phyloP scores from a whole-genome alignment of 2,329 filamentous ascomycete species.

The Cytospora mali region DNA sequence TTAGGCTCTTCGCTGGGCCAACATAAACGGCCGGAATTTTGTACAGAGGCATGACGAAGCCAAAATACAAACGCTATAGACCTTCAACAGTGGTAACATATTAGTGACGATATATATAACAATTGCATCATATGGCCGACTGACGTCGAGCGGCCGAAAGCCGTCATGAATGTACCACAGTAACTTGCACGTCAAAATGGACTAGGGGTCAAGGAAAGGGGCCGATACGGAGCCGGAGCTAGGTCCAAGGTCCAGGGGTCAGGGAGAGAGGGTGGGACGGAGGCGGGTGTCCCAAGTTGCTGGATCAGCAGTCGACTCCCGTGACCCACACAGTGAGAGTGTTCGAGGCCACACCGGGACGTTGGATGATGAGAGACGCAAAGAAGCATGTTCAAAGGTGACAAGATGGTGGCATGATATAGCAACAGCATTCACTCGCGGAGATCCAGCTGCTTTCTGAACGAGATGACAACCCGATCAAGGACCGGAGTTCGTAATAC shows the following conservation, averaged over 20 bases:
- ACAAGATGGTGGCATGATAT: neutral
- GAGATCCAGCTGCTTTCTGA: neutral
- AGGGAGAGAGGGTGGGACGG: conserved; percentile 21
- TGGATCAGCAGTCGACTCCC: conserved; percentile 7
- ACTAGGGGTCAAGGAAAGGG: neutral
- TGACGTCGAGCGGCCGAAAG: neutral
- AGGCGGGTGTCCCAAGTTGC: conserved; percentile 21
- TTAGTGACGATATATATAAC: neutral
- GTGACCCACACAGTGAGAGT: conserved; percentile 14
- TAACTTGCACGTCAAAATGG: neutral
- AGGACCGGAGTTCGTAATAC: neutral
- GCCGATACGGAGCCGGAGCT: conserved; percentile 1
- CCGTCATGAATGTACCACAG: neutral
- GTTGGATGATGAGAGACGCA: neutral
- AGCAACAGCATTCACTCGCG: neutral
- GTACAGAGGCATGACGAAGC: neutral
- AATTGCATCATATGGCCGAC: neutral
- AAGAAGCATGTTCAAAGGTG: conserved; percentile 3
- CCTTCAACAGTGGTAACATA: neutral
- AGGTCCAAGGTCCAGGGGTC: conserved; percentile 5
- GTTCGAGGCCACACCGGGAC: neutral
- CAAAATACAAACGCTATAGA: neutral
- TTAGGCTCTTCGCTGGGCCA: neutral
- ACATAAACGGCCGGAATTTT: neutral
- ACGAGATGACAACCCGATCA: neutral